Base-by-base conservation (phyloP, 108 stramenopile genomes). In the Mayamaea pseudoterrestris region DNA sequence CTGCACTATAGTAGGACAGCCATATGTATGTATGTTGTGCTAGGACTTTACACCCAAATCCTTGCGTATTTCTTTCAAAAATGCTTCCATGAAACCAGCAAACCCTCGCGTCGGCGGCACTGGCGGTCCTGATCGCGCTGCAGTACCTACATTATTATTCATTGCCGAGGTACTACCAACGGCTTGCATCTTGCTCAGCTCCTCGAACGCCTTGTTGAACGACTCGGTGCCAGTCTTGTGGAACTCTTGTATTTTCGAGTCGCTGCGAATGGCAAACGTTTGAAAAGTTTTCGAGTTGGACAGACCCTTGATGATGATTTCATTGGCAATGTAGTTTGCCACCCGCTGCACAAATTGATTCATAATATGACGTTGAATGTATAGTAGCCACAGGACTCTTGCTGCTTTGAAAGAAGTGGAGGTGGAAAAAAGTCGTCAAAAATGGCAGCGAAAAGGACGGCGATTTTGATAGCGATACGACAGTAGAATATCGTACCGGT, bases 231-330 rank as follows among this genome's bases (percentile, higher is more conserved):
- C 80, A 16, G 72, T 61, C 48, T 72, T 79, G 48, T 83, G 72
- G 2, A 72, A 45, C 28, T 81, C 69, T 57, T 76, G 57, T 44
- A 83, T 53, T 32, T 66, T 64, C 30, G 62, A 44, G 50, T 82
- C 74, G 26, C 80, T 83, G n/a, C 80, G 71, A 1, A 89, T 69
- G 2, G 77, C 87, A 46, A 89, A 81, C 18, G 57, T 49, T 47
- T 89, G 87, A 57, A 89, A 89, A 25, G 80, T 76, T 50, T 73
- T 76, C 0, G 82, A 84, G 39, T 89, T 73, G 20, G 87, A 79
- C 31, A 89, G 55, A 25, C 87, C 87, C 54, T 89, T 89, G 55
- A 89, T 61, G 41, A 89, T 54, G 28, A 89, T 49, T 68, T 89
- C 85, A 59, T 88, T 88, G 18, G 80, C 85, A 8, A 88, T 60